Base-by-base conservation (phyloP, 371 early-diverging fungal genomes). In the Basidiobolus meristosporus region DNA sequence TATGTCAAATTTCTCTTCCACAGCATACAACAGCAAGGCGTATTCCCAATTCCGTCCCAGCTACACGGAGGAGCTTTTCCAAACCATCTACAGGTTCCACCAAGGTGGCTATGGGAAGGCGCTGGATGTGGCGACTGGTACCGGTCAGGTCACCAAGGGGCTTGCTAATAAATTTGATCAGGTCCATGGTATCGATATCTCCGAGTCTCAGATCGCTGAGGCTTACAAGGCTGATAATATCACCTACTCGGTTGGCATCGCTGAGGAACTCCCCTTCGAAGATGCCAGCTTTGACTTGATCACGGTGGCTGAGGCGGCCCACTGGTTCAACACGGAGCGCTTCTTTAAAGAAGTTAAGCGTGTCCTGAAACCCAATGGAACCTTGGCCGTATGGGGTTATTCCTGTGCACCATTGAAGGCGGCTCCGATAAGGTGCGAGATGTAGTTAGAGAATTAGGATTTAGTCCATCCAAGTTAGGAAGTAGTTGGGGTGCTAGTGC, bases 351-450 rank as follows among this genome's bases (percentile, higher is more conserved):
- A 77, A 47, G 60, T 60, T 11, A 62, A 62, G 40, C 70, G 78
- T 6, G 69, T 77, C n/a, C 59, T 82, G 21, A 66, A 64, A 21
- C 71, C 69, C 18, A 48, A 50, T 2, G 82, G 82, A 10, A 76
- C 78, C 0, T 54, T 82, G 22, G 77, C 72, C 1, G 55, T 76
- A 16, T 63, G 73, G 40, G 68, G 72, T 1, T 77, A 78, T 30
- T 26, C 9, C 26, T 26, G 5, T 26, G 26, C 9, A 26, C 26
- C 26, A 26, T 26, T 26, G 26, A 26, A 9, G 26, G 26, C 3
- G 26, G 26, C 26, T 26, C 26, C 3, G 26, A 26, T 5, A 26
- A 26, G 9, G 26, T 26, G 26, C 26, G 26, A 5, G 9, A 26
- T 26, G 9, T 3, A 5, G 26, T 26, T 3, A 26, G 3, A 26